These are phyloP conservation scores for Lophiotrema nucula DNA, from an alignment of 495 filamentous ascomycete species.

Conservation along the genomic window DNA sequence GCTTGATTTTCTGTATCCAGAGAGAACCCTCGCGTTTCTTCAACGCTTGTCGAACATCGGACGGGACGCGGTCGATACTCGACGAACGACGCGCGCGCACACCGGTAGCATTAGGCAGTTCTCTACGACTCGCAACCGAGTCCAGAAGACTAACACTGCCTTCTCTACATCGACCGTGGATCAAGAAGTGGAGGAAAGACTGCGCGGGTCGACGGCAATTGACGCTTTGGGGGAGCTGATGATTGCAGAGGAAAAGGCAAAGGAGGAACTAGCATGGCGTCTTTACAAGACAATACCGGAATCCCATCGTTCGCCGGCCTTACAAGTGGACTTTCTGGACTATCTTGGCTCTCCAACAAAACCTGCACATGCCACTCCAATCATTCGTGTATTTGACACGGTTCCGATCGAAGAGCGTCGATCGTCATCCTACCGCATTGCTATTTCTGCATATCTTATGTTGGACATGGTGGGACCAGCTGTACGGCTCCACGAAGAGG, in stretches of 20 bases:
- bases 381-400: conserved; percentile 25
- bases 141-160: too few relatives aligned
- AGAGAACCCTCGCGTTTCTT: conserved; percentile 31
- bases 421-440: conserved; percentile 29
- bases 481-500: conserved; percentile 26
- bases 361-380: conserved; percentile 10
- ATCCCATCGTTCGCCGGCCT: conserved; percentile 21
- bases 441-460: conserved; percentile 25
- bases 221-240: conserved; percentile 16
- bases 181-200: conserved; percentile 1
- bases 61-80: neutral
- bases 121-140: conserved; percentile 12
- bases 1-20: conserved; percentile 33
- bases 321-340: conserved; percentile 32
- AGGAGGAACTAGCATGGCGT: conserved; percentile 23
- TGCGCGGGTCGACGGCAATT: conserved; percentile 8
- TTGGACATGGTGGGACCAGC: conserved; percentile 29
- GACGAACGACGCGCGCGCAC: conserved; percentile 1
- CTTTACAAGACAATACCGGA: conserved; percentile 18
- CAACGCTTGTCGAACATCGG: conserved; percentile 16
- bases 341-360: conserved; percentile 31
- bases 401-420: conserved; percentile 14
- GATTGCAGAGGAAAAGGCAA: neutral
- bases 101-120: conserved; percentile 13
- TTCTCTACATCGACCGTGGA: neutral